phyloP scores from a whole-genome alignment of 441 rosid genomes.

The Omphalea diandra region DNA sequence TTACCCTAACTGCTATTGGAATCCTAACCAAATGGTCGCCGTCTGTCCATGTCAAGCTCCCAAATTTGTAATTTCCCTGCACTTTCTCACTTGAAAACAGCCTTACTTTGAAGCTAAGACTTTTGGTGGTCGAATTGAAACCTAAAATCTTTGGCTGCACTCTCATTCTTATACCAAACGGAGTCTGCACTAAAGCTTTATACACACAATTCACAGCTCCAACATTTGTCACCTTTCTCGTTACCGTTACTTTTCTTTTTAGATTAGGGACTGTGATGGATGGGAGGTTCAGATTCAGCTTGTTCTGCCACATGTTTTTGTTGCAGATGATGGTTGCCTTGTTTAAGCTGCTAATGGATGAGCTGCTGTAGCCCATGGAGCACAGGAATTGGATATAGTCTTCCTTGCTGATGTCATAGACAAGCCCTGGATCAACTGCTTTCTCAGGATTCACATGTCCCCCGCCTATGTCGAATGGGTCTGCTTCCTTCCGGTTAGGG shows the following conservation, averaged over 20 bases:
- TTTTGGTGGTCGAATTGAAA: slow-evolving; percentile 30
- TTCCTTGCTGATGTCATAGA: slow-evolving; percentile 37
- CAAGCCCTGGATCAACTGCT: slow-evolving; percentile 54
- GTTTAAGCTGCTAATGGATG: slow-evolving; percentile 26
- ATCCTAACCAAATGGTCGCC: slow-evolving; percentile 40
- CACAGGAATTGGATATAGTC: slow-evolving; percentile 50
- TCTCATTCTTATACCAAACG: slow-evolving; percentile 29
- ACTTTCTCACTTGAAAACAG: slow-evolving; percentile 28
- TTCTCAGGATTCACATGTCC: slow-evolving; percentile 50
- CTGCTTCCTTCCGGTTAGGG: slow-evolving; percentile 32
- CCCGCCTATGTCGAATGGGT: slow-evolving; percentile 54
- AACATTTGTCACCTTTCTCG: slow-evolving; percentile 43
- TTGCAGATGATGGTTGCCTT: slow-evolving; percentile 29
- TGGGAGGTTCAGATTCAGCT: slow-evolving; percentile 50
- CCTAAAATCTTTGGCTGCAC: slow-evolving; percentile 40
- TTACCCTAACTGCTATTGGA: slow-evolving; percentile 42
- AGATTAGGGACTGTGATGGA: slow-evolving; percentile 53
- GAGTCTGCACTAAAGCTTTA: slow-evolving; percentile 30
- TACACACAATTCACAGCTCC: slow-evolving; percentile 39
- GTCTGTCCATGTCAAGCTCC: slow-evolving; percentile 60
- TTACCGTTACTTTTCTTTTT: slow-evolving; percentile 32
- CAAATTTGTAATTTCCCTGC: slow-evolving; percentile 43
- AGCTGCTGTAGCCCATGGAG: slow-evolving; percentile 31
- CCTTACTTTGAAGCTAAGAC: slow-evolving; percentile 28
- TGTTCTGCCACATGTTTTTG: slow-evolving; percentile 22